phyloP scores from a whole-genome alignment of 2,329 filamentous ascomycete genomes.

The Exophiala aquamarina region DNA sequence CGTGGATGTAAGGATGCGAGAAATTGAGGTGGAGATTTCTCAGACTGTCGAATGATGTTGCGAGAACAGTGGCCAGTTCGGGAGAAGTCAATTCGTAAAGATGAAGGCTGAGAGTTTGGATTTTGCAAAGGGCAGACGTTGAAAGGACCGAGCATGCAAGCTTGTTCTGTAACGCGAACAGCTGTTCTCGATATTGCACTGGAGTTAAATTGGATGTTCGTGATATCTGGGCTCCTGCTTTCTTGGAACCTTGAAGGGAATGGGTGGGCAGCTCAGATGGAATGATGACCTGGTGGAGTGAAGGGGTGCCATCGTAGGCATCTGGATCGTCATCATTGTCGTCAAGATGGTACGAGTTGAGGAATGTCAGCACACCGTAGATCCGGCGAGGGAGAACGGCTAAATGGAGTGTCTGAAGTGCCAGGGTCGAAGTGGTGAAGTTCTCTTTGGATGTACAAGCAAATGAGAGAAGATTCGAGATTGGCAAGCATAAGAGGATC shows the following conservation, averaged over 20 bases:
- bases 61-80: constrained; percentile 33
- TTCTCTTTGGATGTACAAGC: constrained; percentile 33
- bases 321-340: constrained; percentile 19
- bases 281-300: constrained; percentile 14
- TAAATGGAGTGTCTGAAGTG: constrained; percentile 33
- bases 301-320: constrained; percentile 12
- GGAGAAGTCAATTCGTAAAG: constrained; percentile 33
- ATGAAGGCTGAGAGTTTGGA: constrained; percentile 22
- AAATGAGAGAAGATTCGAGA: constrained; percentile 33
- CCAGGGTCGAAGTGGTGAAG: constrained; percentile 31
- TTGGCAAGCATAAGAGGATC: constrained; percentile 33
- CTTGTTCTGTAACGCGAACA: constrained; percentile 22
- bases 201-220: constrained; percentile 3
- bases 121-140: constrained; percentile 6
- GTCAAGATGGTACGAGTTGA: constrained; percentile 30
- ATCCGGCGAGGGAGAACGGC: constrained; percentile 35
- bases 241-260: constrained; percentile 1
- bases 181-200: constrained; percentile 13
- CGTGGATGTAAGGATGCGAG: constrained; percentile 36
- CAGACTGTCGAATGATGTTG: constrained; percentile 32
- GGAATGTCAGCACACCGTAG: constrained; percentile 34
- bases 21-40: constrained; percentile 37
- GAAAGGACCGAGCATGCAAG: constrained; percentile 17
- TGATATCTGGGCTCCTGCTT: constrained; percentile 14
- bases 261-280: constrained; percentile 10